phyloP scores from a whole-genome alignment of 805 yeast genomes.

The Teunomyces cretensis region DNA sequence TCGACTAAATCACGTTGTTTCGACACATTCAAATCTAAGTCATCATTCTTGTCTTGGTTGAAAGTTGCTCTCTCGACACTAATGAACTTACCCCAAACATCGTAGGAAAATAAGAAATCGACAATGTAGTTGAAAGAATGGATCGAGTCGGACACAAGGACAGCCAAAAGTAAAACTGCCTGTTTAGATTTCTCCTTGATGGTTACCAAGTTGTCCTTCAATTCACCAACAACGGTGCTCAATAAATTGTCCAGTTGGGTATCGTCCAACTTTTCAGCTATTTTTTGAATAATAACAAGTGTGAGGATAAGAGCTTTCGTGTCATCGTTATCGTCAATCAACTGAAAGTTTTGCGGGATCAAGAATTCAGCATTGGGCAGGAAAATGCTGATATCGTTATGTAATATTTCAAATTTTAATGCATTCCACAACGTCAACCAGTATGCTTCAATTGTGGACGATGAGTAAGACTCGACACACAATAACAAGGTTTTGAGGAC shows the following conservation, averaged over 20 bases:
- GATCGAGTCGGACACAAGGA: slow-evolving; percentile 49
- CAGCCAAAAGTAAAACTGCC: slow-evolving; percentile 58
- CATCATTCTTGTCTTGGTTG: slow-evolving; percentile 15
- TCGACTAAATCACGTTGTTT: slow-evolving; percentile 61
- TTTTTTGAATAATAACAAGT: slow-evolving; percentile 34
- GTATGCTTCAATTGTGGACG: slow-evolving; percentile 48
- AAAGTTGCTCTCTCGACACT: slow-evolving; percentile 17
- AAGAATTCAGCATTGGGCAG: slow-evolving; percentile 23
- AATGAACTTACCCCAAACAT: slow-evolving; percentile 43
- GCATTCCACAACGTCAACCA: slow-evolving; percentile 87
- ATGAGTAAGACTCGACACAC: slow-evolving; percentile 55
- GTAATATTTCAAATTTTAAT: slow-evolving; percentile 83
- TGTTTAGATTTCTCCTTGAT: slow-evolving; percentile 59
- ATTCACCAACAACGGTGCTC: slow-evolving; percentile 41
- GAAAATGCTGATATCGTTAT: slow-evolving; percentile 52
- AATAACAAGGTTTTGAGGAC: slow-evolving; percentile 59
- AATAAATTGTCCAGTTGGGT: slow-evolving; percentile 38
- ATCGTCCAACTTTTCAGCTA: slow-evolving; percentile 38
- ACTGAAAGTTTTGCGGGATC: slow-evolving; percentile 25
- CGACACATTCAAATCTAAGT: slow-evolving; percentile 44
- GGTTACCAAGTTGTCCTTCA: slow-evolving; percentile 50
- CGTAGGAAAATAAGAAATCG: slow-evolving; percentile 29
- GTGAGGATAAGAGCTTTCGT: slow-evolving; percentile 36
- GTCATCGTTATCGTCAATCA: slow-evolving; percentile 35
- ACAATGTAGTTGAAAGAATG: slow-evolving; percentile 49